Evolutionary conservation across 208 protist species (phyloP).

Genomic region (Acanthamoeba sp.): DNA sequence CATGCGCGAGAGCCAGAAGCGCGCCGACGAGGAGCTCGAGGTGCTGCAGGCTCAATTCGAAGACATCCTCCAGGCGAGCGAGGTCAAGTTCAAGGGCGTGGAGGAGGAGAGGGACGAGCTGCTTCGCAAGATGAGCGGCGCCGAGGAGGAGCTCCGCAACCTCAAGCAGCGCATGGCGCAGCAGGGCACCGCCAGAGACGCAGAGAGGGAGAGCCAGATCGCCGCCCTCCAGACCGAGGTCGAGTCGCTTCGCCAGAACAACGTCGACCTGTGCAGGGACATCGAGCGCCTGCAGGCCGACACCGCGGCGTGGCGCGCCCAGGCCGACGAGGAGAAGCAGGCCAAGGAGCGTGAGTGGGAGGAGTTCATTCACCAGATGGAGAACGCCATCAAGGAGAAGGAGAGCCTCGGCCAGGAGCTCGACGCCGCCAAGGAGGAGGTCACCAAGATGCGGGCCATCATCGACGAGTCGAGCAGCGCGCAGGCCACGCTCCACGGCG

Average conservation of each 20-base stretch:
- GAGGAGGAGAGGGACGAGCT: slow-evolving; percentile 47
- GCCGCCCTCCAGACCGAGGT: not conserved
- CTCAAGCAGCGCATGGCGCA: slow-evolving; percentile 13
- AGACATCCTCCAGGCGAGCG: slow-evolving; percentile 22
- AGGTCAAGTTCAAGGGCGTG: not conserved
- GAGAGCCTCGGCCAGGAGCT: not conserved
- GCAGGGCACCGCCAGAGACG: not conserved
- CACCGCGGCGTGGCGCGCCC: not conserved
- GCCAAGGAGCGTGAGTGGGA: slow-evolving; percentile 8
- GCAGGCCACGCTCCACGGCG: not conserved
- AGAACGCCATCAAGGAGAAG: not conserved
- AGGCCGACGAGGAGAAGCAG: slow-evolving; percentile 7
- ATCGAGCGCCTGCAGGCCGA: slow-evolving; percentile 15
- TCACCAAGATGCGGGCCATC: not conserved
- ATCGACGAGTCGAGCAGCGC: not conserved
- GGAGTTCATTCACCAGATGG: not conserved
- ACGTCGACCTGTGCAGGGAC: not conserved
- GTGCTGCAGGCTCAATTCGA: slow-evolving; percentile 24
- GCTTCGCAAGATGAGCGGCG: not conserved
- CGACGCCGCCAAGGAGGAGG: not conserved
- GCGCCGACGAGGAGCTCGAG: slow-evolving; percentile 51
- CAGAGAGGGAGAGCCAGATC: not conserved
- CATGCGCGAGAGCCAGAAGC: not conserved
- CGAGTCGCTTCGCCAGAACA: not conserved
- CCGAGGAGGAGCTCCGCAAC: slow-evolving; percentile 8